Conservation (phyloP, 2,329 filamentous ascomycete genomes). For the Colletotrichum spaethianum region DNA sequence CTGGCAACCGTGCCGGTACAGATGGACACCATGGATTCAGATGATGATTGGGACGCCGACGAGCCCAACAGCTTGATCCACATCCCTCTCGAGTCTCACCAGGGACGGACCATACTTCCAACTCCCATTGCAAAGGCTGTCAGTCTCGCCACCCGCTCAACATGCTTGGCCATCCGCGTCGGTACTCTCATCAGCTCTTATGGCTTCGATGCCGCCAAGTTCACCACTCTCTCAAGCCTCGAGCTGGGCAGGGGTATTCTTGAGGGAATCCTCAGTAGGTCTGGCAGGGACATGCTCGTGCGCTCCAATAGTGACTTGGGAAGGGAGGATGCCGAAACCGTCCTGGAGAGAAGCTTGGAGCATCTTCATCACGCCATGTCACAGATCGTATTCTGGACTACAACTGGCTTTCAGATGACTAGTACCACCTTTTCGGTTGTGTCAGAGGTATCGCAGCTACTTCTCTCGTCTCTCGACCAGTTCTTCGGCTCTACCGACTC, state of each 20-base stretch:
- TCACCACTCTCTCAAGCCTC: conserved; percentile 70
- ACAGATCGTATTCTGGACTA: conserved; percentile 73
- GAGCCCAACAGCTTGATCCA: conserved; percentile 34
- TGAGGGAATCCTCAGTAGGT: conserved; percentile 67
- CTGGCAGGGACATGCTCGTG: conserved; percentile 63
- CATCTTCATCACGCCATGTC: conserved; percentile 71
- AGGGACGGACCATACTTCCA: conserved; percentile 68
- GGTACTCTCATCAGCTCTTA: conserved; percentile 67
- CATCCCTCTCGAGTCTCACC: conserved; percentile 38
- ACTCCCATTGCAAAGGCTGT: conserved; percentile 70
- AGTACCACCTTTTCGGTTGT: conserved; percentile 67
- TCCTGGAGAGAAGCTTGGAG: conserved; percentile 70
- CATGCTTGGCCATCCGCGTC: conserved; percentile 69
- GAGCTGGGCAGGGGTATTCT: conserved; percentile 69
- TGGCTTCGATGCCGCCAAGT: conserved; percentile 66
- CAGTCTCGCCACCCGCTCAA: conserved; percentile 73
- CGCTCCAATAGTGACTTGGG: conserved; percentile 63
- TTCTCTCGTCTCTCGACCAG: conserved; percentile 73
- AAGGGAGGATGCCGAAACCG: conserved; percentile 67
- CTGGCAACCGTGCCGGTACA: conserved; percentile 12
- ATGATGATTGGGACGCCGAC: conserved; percentile 35
- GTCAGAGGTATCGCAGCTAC: conserved; percentile 70
- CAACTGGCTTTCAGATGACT: conserved; percentile 72
- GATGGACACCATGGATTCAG: conserved; percentile 36
- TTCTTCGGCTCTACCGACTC: conserved; percentile 79